Evolutionary conservation across 208 protist species (phyloP).

Genomic region (Porcisia hertigi): DNA sequence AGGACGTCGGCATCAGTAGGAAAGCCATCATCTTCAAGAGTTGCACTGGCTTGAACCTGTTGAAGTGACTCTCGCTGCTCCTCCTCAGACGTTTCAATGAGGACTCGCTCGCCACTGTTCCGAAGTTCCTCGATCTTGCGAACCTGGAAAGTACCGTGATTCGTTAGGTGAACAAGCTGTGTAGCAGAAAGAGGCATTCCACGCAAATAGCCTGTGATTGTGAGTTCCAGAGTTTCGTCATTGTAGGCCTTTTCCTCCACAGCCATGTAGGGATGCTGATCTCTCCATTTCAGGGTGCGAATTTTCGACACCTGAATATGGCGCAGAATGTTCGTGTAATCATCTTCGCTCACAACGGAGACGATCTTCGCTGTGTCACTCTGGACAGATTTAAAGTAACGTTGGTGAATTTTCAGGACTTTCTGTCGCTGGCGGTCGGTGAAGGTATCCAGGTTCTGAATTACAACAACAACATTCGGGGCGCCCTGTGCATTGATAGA

Average conservation of each 20-base stretch:
- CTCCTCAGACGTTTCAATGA: conserved; percentile 55
- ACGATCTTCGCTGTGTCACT: conserved; percentile 77
- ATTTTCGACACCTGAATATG: conserved; percentile 78
- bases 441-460: conserved; percentile 86
- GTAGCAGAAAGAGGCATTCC: conserved; percentile 76
- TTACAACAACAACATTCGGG: conserved; percentile 66
- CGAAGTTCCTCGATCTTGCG: conserved; percentile 46
- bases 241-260: conserved; percentile 62
- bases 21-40: conserved; percentile 67
- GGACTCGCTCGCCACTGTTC: conserved; percentile 25
- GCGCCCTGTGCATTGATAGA: conserved; percentile 78
- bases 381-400: conserved; percentile 84
- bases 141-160: conserved; percentile 88
- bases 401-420: conserved; percentile 81
- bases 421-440: conserved; percentile 69
- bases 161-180: conserved; percentile 87
- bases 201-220: conserved; percentile 66
- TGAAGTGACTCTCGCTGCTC: conserved; percentile 70
- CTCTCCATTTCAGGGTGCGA: conserved; percentile 75
- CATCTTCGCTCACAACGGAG: conserved; percentile 40
- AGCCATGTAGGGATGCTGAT: conserved; percentile 84
- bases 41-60: conserved; percentile 77
- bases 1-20: conserved; percentile 76
- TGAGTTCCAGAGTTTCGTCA: conserved; percentile 49
- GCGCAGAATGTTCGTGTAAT: conserved; percentile 52